Percentiles rank a stretch among this genome's conserved stretches.
phyloP scores from a whole-genome alignment of 2,329 filamentous ascomycete genomes.

The Pseudocercospora macadamiae region DNA sequence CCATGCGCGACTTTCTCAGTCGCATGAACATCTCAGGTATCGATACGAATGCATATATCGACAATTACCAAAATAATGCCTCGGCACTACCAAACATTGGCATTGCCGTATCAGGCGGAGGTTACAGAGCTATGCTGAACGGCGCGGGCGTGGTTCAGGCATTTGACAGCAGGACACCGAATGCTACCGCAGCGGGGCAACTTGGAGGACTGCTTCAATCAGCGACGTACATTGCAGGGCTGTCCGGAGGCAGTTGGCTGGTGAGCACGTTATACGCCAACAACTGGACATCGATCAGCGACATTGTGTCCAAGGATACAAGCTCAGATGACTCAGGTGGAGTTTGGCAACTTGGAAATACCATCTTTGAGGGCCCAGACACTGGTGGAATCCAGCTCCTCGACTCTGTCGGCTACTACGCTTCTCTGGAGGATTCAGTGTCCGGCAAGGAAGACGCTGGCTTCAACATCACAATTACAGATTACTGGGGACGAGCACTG shows the following conservation, averaged over 20 bases:
- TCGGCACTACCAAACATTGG: constrained; percentile 68
- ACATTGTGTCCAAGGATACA: constrained; percentile 51
- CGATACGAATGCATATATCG: constrained; percentile 74
- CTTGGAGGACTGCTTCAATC: constrained; percentile 81
- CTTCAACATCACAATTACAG: constrained; percentile 74
- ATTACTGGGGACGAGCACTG: constrained; percentile 82
- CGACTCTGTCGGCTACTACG: constrained; percentile 64
- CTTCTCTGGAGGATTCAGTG: constrained; percentile 61
- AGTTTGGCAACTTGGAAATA: constrained; percentile 66
- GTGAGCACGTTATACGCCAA: constrained; percentile 77
- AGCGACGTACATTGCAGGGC: constrained; percentile 76
- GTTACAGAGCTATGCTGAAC: constrained; percentile 83
- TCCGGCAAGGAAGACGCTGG: constrained; percentile 64
- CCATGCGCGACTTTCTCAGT: constrained; percentile 74
- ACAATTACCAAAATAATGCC: constrained; percentile 58
- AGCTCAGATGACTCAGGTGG: constrained; percentile 23
- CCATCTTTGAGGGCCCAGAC: constrained; percentile 63
- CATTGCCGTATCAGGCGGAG: constrained; percentile 79
- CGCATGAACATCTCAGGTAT: constrained; percentile 77
- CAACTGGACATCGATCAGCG: constrained; percentile 73
- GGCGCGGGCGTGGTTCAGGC: constrained; percentile 79
- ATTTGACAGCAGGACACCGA: constrained; percentile 72
- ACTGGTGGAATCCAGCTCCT: constrained; percentile 56
- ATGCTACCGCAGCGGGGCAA: constrained; percentile 65
- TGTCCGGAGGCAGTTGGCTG: constrained; percentile 84